phyloP scores from a whole-genome alignment of 495 filamentous ascomycete species.

The Hypoxylon rickii region DNA sequence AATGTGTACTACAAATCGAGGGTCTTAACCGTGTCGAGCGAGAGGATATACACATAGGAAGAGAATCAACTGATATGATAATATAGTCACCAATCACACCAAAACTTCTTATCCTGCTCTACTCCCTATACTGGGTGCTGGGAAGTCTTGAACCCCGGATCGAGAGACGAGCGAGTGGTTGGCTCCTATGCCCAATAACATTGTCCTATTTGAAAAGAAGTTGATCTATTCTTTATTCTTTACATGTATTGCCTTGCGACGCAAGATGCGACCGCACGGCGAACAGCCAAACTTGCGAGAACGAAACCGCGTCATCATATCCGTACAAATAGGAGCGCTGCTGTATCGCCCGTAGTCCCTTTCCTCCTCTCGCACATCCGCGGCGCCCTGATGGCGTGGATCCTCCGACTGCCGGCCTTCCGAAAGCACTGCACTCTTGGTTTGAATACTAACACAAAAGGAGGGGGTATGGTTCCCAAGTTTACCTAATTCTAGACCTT shows the following conservation, averaged over 20 bases:
- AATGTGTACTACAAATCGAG: too few relatives aligned
- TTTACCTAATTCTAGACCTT: conserved; percentile 16
- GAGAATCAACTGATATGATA: too few relatives aligned
- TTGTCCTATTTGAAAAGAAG: conserved; percentile 18
- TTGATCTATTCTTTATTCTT: background rate
- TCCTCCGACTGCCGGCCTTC: conserved; percentile 1
- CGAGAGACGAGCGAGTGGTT: too few relatives aligned
- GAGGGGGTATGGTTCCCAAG: conserved; percentile 1
- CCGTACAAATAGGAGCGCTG: background rate
- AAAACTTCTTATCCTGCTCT: too few relatives aligned
- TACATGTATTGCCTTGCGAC: conserved; percentile 1
- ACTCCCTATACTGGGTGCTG: too few relatives aligned
- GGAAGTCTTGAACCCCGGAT: too few relatives aligned
- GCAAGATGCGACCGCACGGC: conserved; percentile 1
- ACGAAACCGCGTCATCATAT: background rate
- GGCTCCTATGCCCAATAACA: too few relatives aligned
- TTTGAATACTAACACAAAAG: conserved; percentile 19
- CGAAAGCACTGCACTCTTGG: conserved; percentile 11
- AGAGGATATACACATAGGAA: too few relatives aligned
- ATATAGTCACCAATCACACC: too few relatives aligned
- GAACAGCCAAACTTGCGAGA: conserved; percentile 10
- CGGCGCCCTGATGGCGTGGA: conserved; percentile 1
- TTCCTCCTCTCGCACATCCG: background rate
- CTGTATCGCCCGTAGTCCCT: background rate
- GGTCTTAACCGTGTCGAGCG: too few relatives aligned